Base-by-base conservation (phyloP, 2,329 filamentous ascomycete genomes). In the Aureobasidium mangrovei region DNA sequence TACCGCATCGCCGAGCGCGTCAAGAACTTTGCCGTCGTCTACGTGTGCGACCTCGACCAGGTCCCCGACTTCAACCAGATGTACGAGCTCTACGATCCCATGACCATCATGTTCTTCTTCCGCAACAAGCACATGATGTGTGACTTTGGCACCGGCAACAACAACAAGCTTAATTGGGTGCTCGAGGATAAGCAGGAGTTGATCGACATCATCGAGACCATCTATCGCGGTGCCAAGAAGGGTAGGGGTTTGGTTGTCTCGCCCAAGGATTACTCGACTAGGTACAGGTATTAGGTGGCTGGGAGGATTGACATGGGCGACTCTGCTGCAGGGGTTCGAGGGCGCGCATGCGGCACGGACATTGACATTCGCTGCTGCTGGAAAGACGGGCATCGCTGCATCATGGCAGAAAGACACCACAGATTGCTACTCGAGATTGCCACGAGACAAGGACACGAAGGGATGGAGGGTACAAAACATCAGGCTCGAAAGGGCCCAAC, bases 81-180 rank as follows among this genome's bases (percentile, higher is more conserved):
- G 91, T 96, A 96, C 77, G 83, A 77, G 64, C 64, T 70, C 43
- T 72, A 93, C 75, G 88, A 98, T 67, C 84, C 90, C 0, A 88
- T 91, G 74, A 95, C 93, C 3, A 84, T 97, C 71, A 96, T 96
- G 87, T 95, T 88, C 77, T 95, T 95, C 78, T 95, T 91, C 77
- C 83, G 91, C 58, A 98, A 98, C 70, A 98, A 98, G 70, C 90
- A 96, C 73, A 97, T 97, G 83, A 95, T 94, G 87, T 89, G 87
- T 70, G 91, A 97, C 80, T 90, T 96, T 63, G 91, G 91, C 44
- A 98, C 93, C 1, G 93, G 93, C 60, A 95, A 98, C 74, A 98
- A 98, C 72, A 98, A 98, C 71, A 97, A 97, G 71, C 77, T 96
- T 62, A 96, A 96, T 69, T 95, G 89, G 85, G 88, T 95, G 45